Evolutionary conservation across 1,284 basidiomycete genomes (phyloP).

Genomic region (Cryptococcus sp.): DNA sequence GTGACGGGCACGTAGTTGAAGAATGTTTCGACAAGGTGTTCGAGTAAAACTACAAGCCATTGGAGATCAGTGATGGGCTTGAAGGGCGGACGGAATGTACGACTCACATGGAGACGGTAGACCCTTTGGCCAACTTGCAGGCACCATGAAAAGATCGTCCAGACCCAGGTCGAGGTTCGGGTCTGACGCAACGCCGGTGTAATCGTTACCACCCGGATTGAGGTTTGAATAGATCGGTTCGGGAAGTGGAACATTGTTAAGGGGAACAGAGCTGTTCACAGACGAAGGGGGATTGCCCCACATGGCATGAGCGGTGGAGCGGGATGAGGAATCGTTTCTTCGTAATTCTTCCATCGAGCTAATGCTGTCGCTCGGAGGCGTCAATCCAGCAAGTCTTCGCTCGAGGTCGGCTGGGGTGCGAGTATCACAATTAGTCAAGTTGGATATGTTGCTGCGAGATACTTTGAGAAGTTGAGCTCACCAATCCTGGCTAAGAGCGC

Average conservation of each 20-base stretch:
- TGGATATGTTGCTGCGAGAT: not conserved
- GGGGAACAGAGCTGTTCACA: not conserved
- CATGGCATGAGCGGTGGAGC: too few relatives aligned
- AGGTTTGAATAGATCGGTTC: not conserved
- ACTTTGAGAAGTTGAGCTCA: constrained; percentile 13
- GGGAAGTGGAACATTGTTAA: not conserved
- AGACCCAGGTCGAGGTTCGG: not conserved
- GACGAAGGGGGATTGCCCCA: too few relatives aligned
- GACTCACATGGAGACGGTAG: constrained; percentile 42
- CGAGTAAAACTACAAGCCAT: constrained; percentile 30
- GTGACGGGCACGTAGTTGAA: constrained; percentile 47
- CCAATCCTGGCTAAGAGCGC: constrained; percentile 31
- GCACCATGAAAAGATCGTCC: constrained; percentile 36
- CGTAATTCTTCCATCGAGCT: too few relatives aligned
- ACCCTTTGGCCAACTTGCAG: constrained; percentile 44
- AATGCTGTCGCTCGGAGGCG: constrained; percentile 13
- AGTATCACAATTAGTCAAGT: constrained; percentile 1
- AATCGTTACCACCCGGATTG: not conserved
- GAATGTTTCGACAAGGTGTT: constrained; percentile 51
- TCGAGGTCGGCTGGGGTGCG: constrained; percentile 42
- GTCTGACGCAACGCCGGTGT: not conserved
- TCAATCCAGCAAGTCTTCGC: constrained; percentile 28
- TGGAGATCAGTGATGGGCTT: constrained; percentile 4
- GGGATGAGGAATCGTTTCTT: too few relatives aligned
- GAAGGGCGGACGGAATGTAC: not conserved